phyloP scores from a whole-genome alignment of 2,329 filamentous ascomycete species.

The Colletotrichum sp. region DNA sequence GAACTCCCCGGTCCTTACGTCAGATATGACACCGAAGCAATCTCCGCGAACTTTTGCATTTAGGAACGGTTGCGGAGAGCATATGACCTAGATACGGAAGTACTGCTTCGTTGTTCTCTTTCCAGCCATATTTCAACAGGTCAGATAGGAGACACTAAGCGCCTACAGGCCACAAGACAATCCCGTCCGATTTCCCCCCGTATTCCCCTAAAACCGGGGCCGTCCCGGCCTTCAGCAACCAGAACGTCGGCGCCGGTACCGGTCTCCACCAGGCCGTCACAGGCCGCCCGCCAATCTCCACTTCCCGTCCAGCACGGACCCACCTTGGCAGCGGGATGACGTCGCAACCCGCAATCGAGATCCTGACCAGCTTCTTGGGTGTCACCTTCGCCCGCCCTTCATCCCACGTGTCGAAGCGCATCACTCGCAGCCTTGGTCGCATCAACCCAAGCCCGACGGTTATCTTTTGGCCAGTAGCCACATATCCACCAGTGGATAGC shows the following conservation, averaged over 20 bases:
- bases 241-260: background rate
- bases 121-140: background rate
- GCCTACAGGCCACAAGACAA: background rate
- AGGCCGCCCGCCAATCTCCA: background rate
- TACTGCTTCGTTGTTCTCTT: background rate
- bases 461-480: background rate
- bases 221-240: background rate
- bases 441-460: background rate
- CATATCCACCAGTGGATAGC: background rate
- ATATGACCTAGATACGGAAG: background rate
- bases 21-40: no score
- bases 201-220: background rate
- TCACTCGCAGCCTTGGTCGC: background rate
- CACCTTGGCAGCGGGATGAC: slow-evolving; percentile 6
- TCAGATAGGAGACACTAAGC: background rate
- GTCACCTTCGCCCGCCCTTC: background rate
- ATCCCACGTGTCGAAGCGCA: background rate
- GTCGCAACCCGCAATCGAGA: slow-evolving; percentile 18
- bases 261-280: background rate
- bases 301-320: background rate
- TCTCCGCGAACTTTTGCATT: no score
- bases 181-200: background rate
- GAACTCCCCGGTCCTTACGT: no score
- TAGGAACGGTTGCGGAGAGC: no score
- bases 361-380: slow-evolving; percentile 1